Conservation (phyloP, 2,329 filamentous ascomycete species). For the Grosmannia huntii region DNA sequence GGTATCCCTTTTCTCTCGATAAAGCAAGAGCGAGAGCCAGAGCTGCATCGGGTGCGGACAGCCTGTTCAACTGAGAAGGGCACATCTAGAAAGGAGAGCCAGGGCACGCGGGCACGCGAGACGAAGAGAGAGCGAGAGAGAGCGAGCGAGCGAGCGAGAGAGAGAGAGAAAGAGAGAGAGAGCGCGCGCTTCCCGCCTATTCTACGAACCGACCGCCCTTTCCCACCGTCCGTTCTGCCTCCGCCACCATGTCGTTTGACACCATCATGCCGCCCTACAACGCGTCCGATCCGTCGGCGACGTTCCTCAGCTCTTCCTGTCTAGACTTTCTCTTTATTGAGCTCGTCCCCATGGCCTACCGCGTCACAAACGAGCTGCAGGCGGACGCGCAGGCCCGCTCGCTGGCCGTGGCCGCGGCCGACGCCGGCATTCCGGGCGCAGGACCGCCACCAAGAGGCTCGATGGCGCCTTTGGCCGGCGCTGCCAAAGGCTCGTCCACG, state of each 20-base stretch:
- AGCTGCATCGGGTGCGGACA: background rate
- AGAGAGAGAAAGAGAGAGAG: background rate
- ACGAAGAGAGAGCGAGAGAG: background rate
- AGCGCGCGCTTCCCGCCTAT: background rate
- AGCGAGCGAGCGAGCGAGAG: too few species aligned
- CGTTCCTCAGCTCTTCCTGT: slow-evolving; percentile 70
- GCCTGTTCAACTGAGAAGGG: background rate
- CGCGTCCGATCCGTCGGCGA: slow-evolving; percentile 57
- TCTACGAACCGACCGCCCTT: too few species aligned
- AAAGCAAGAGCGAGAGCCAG: background rate
- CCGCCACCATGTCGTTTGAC: slow-evolving; percentile 56
- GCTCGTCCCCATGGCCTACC: slow-evolving; percentile 85
- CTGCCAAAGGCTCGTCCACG: slow-evolving; percentile 4
- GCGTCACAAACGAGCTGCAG: slow-evolving; percentile 64
- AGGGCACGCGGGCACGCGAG: too few species aligned
- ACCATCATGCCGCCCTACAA: slow-evolving; percentile 55
- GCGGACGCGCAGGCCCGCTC: slow-evolving; percentile 21
- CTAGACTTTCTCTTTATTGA: slow-evolving; percentile 95
- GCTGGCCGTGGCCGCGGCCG: slow-evolving; percentile 22
- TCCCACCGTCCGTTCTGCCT: too few species aligned
- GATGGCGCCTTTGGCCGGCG: background rate
- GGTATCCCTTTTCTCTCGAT: background rate
- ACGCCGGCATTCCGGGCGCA: slow-evolving; percentile 6
- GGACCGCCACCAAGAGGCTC: background rate
- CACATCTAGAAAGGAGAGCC: background rate